Conservation (phyloP, 768 basidiomycete genomes). For the Mycena belliarum region DNA sequence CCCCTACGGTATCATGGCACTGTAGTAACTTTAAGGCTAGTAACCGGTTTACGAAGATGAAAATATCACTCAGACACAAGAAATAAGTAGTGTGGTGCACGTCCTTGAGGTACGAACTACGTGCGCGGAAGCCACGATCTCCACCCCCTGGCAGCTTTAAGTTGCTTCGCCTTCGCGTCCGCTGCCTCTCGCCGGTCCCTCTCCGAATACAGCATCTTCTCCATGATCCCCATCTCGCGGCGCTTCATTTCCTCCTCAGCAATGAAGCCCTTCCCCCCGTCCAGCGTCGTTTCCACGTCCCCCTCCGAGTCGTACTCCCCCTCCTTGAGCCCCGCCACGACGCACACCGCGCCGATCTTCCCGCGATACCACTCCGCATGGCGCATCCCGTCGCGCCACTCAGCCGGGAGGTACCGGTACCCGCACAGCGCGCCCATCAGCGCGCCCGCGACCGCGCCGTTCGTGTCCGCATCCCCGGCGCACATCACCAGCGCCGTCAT, state of each 20-base stretch:
- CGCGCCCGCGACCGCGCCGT: slow-evolving; percentile 25
- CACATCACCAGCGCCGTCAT: slow-evolving; percentile 24
- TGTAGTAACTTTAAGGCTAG: too few relatives aligned
- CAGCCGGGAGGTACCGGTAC: slow-evolving; percentile 21
- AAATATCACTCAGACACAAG: too few relatives aligned
- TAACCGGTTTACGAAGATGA: too few relatives aligned
- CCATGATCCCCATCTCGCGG: slow-evolving; percentile 23
- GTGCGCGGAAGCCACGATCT: slow-evolving; percentile 13
- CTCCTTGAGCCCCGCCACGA: slow-evolving; percentile 13
- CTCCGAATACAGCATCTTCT: slow-evolving; percentile 23
- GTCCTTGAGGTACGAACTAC: too few relatives aligned
- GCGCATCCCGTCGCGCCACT: slow-evolving; percentile 25
- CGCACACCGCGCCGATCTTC: slow-evolving; percentile 15
- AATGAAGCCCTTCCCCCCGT: slow-evolving; percentile 22
- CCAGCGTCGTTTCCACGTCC: slow-evolving; percentile 19
- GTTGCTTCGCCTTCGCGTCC: slow-evolving; percentile 11
- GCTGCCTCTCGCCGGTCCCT: slow-evolving; percentile 18
- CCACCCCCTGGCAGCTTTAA: slow-evolving; percentile 4
- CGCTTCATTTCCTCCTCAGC: slow-evolving; percentile 21
- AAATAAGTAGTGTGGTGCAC: too few relatives aligned
- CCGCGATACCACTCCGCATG: slow-evolving; percentile 20
- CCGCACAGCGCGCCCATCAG: slow-evolving; percentile 25
- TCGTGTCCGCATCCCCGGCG: slow-evolving; percentile 26
- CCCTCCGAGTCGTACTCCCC: slow-evolving; percentile 18
- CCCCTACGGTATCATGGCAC: too few relatives aligned